Base-by-base conservation (phyloP, 768 basidiomycete genomes). In the Amanita exitialis region DNA sequence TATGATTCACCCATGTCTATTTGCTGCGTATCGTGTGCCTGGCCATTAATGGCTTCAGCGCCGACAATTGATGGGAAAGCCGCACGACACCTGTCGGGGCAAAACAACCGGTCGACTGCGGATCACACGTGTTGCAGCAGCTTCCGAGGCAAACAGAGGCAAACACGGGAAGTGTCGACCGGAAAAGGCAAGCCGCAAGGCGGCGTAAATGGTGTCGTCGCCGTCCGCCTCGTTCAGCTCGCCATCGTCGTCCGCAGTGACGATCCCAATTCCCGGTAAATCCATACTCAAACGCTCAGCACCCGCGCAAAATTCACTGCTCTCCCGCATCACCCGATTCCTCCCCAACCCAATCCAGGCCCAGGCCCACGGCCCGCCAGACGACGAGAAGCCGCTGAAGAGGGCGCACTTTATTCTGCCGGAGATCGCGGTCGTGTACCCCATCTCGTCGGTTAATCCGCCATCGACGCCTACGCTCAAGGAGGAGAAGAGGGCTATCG, bases 341-440 rank as follows among this genome's bases (percentile, higher is more conserved):
- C 69, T 90, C 20, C 87, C 86, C 12, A 76, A 77, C 0, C 80
- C 78, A 55, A 62, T 57, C 38, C 69, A 67, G 25, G 50, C 67
- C 3, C 60, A 57, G 21, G 49, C 62, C n/a, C 54, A 59, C 25
- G 35, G 0, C 30, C 30, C 2, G 30, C 30, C 56, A 8, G 56
- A 65, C 45, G 78, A 79, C 42, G 64, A 67, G 32, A 79, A 75
- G 59, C 79, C 88, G 9, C 74, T 95, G 55, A 91, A 89, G 61
- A 70, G 89, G 45, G 96, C 94, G 0, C 89, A 95, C 59, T 97
- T 97, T 62, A 88, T 95, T 56, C 71, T 96, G 10, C 90, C 90
- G 0, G 78, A 87, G 57, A 78, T 96, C 58, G 82, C 80, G 28
- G 88, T 87, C 20, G 81, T 93, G 28, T 97, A 98, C 64, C 92